Evolutionary conservation across 169 alveolate genomes (phyloP).

Genomic region (Cryptosporidium felis): DNA sequence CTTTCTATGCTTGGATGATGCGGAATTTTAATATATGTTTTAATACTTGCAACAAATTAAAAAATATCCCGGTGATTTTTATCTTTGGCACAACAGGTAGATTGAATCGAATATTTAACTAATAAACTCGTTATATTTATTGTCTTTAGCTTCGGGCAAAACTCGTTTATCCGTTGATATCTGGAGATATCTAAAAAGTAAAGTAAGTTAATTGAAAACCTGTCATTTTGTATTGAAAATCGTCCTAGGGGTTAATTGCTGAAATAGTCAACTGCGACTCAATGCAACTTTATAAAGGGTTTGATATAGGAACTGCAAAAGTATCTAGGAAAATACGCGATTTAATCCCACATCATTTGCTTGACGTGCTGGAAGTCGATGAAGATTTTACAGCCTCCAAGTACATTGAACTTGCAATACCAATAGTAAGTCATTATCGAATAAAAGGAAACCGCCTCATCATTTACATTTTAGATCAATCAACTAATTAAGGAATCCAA

Average conservation of each 20-base stretch:
- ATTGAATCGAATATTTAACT: no score
- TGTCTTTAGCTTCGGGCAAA: slow-evolving; percentile 64
- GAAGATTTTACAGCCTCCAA: slow-evolving; percentile 51
- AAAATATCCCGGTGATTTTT: slow-evolving; percentile 42
- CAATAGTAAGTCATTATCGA: slow-evolving; percentile 36
- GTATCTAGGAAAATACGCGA: slow-evolving; percentile 35
- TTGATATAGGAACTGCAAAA: slow-evolving; percentile 67
- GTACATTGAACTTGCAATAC: slow-evolving; percentile 13
- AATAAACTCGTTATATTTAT: not conserved
- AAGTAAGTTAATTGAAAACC: not conserved
- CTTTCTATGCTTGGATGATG: slow-evolving; percentile 28
- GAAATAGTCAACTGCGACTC: slow-evolving; percentile 64
- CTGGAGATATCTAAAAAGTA: slow-evolving; percentile 35
- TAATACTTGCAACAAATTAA: not conserved
- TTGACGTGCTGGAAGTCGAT: slow-evolving; percentile 33
- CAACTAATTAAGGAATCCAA: not conserved
- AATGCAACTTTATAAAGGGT: slow-evolving; percentile 61
- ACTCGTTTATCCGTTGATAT: slow-evolving; percentile 47
- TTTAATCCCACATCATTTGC: slow-evolving; percentile 39
- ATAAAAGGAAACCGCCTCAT: not conserved
- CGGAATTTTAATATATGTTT: not conserved
- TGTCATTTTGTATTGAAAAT: not conserved
- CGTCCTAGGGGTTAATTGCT: slow-evolving; percentile 6
- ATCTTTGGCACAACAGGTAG: slow-evolving; percentile 68
- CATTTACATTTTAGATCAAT: slow-evolving; percentile 22